These are phyloP conservation scores for Zygnema circumcarinatum DNA, from an alignment of 139 green algal species.

Conservation along the genomic window DNA sequence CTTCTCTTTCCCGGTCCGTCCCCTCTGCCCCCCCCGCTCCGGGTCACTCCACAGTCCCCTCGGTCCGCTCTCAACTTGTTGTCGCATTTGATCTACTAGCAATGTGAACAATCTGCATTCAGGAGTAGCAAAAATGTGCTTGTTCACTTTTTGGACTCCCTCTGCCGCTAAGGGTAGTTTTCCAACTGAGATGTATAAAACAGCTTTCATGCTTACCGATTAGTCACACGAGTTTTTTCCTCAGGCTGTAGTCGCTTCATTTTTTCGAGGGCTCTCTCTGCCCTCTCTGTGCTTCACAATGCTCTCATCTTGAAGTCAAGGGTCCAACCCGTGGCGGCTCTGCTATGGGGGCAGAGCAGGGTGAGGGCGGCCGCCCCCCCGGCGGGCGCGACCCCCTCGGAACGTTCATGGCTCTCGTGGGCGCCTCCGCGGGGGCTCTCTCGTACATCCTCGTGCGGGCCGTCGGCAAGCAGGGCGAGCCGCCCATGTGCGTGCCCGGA, in stretches of 20 bases:
- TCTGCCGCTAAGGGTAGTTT: no score
- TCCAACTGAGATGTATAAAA: no score
- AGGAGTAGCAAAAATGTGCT: neutral
- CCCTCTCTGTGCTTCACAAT: no score
- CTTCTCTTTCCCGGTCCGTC: conserved; percentile 25
- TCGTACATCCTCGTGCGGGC: conserved; percentile 38
- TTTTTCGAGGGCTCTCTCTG: no score
- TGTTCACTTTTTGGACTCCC: neutral
- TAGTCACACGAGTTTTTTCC: no score
- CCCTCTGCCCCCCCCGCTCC: neutral
- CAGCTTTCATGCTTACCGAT: no score
- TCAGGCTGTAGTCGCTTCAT: no score
- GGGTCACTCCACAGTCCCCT: neutral
- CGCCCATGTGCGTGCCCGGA: conserved; percentile 38
- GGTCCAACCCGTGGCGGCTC: no score
- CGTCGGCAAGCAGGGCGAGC: conserved; percentile 27
- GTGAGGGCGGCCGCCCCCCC: neutral
- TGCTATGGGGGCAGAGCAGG: conserved; percentile 1
- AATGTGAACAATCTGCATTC: neutral
- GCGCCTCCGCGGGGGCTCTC: neutral
- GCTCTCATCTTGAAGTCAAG: no score
- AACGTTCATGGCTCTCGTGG: conserved; percentile 25
- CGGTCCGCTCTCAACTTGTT: neutral
- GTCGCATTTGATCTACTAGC: neutral
- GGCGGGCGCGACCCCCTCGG: neutral